A percentile compares a stretch with the other conserved stretches of the same genome.
Conservation (phyloP, 1,139 yeast species). For the Nakaseomyces kungkrabaensis region DNA sequence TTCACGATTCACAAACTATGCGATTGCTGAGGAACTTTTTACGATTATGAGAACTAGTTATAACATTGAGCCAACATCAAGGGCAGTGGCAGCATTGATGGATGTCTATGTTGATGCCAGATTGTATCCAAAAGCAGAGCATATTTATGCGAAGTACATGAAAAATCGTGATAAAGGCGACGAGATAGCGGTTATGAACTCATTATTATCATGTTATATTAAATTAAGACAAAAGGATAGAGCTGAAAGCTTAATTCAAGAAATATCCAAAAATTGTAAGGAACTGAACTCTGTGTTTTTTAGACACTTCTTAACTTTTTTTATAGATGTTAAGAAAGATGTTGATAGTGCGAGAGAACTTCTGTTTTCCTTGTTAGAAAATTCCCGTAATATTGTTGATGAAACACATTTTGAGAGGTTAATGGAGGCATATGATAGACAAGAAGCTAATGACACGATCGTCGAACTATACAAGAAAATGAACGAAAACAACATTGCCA, state of each 20-base stretch:
- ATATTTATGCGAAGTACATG: conserved; percentile 14
- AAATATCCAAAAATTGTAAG: conserved; percentile 9
- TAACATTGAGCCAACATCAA: conserved; percentile 23
- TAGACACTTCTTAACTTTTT: conserved; percentile 15
- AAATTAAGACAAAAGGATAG: conserved; percentile 8
- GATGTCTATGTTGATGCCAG: conserved; percentile 21
- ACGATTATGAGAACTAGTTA: conserved; percentile 23
- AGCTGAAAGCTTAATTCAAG: conserved; percentile 15
- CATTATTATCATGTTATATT: conserved; percentile 17
- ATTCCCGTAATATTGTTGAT: conserved; percentile 18
- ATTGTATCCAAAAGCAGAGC: conserved; percentile 15
- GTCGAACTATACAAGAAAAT: conserved; percentile 34
- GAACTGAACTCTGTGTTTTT: conserved; percentile 17
- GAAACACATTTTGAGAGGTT: conserved; percentile 27
- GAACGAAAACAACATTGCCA: conserved; percentile 30
- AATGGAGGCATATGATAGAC: conserved; percentile 23
- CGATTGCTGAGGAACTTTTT: conserved; percentile 29
- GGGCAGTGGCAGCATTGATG: conserved; percentile 23
- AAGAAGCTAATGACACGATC: conserved; percentile 18
- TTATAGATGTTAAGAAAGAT: conserved; percentile 14
- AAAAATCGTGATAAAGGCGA: conserved; percentile 5
- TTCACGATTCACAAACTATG: conserved; percentile 28
- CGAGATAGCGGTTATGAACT: conserved; percentile 16
- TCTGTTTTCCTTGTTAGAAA: conserved; percentile 13
- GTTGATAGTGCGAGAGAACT: conserved; percentile 16